Evolutionary conservation across 257 asterid species (phyloP).

Genomic region (Solanum sitiens): DNA sequence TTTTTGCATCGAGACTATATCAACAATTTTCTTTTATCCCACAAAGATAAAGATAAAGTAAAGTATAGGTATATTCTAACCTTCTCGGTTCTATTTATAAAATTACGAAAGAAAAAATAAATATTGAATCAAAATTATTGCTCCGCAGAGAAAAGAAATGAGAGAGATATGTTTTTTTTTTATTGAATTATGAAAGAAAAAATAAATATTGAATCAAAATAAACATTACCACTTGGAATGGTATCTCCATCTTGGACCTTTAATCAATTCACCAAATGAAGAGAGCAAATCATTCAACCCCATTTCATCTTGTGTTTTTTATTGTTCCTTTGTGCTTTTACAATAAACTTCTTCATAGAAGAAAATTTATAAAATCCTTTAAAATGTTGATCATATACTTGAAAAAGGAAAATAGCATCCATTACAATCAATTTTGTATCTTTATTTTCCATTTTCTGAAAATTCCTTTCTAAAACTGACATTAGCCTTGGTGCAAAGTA

Average conservation of each 20-base stretch:
- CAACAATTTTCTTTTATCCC: rapidly evolving
- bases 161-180: too few relatives aligned
- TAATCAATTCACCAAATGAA: conserved; percentile 1
- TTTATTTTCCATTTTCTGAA: neutral
- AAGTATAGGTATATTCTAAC: too few relatives aligned
- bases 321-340: neutral
- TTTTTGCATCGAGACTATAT: neutral
- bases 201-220: neutral
- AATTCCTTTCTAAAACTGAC: neutral
- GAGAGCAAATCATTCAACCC: neutral
- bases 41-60: too few relatives aligned
- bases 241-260: conserved; percentile 13
- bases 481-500: neutral
- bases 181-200: neutral
- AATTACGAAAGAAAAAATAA: too few relatives aligned
- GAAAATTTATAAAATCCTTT: neutral
- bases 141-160: too few relatives aligned
- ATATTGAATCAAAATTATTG: too few relatives aligned
- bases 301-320: neutral
- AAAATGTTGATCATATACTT: neutral
- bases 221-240: conserved; percentile 16
- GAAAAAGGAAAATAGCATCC: neutral
- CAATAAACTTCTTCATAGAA: neutral
- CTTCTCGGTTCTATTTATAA: rapidly evolving
- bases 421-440: neutral